Evolutionary conservation across 805 yeast genomes (phyloP).

Genomic region (Torulaspora gathmanii): DNA sequence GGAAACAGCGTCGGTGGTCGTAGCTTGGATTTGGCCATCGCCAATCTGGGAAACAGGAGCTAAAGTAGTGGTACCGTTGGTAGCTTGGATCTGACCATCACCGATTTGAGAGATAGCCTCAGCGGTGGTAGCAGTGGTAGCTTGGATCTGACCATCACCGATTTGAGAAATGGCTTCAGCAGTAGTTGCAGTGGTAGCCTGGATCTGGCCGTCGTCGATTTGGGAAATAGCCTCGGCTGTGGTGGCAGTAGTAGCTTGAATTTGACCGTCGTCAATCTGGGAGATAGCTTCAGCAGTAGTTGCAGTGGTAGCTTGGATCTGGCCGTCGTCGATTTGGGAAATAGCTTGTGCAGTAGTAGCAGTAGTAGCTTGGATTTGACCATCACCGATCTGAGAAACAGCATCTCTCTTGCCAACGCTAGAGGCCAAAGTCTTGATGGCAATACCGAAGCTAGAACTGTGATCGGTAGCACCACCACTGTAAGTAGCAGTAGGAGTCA

Average conservation of each 20-base stretch:
- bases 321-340: constrained; percentile 55
- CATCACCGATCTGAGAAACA: constrained; percentile 36
- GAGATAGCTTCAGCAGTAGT: constrained; percentile 33
- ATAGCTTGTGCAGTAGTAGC: constrained; percentile 29
- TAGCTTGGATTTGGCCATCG: constrained; percentile 42
- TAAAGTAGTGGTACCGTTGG: constrained; percentile 27
- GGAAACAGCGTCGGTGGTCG: constrained; percentile 31
- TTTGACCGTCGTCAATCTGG: constrained; percentile 47
- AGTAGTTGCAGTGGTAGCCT: constrained; percentile 30
- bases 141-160: constrained; percentile 41
- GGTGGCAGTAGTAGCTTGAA: constrained; percentile 21
- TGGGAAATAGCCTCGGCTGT: constrained; percentile 40
- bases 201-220: constrained; percentile 43
- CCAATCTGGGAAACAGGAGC: constrained; percentile 36
- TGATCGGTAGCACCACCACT: constrained; percentile 38
- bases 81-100: constrained; percentile 43
- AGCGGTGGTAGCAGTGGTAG: constrained; percentile 39
- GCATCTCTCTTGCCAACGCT: constrained; percentile 39
- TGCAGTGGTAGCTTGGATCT: constrained; percentile 42
- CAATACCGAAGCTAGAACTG: constrained; percentile 19
- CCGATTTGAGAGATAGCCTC: constrained; percentile 36
- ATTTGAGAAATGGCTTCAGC: constrained; percentile 36
- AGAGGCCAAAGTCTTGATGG: constrained; percentile 2
- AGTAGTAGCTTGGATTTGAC: constrained; percentile 38
- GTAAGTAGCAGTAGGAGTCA: constrained; percentile 41